Percentiles rank a stretch among this genome's conserved stretches.
Evolutionary conservation across 495 filamentous ascomycete species (phyloP).

Genomic region (Tuber umbilicatum): DNA sequence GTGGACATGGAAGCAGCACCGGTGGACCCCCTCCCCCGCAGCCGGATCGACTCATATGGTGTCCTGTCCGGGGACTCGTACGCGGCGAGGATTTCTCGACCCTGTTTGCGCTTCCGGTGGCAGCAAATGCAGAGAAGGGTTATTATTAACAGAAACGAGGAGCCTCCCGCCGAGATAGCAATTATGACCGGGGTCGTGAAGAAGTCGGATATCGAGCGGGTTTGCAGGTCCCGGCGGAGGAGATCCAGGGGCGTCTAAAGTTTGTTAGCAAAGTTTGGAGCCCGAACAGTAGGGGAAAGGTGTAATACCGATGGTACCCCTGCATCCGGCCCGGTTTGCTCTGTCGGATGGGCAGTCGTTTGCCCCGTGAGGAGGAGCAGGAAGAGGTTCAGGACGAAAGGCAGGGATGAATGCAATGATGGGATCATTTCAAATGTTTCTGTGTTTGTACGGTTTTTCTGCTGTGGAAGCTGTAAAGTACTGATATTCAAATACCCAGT

Average conservation of each 20-base stretch:
- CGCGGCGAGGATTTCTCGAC: slow-evolving; percentile 33
- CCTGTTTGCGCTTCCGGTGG: slow-evolving; percentile 37
- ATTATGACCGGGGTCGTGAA: slow-evolving; percentile 33
- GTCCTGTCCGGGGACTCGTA: slow-evolving; percentile 34
- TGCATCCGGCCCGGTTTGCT: background rate
- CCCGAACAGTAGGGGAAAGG: background rate
- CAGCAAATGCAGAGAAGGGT: slow-evolving; percentile 22
- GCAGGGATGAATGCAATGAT: background rate
- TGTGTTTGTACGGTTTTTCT: background rate
- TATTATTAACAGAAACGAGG: slow-evolving; percentile 20
- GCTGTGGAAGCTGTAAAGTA: background rate
- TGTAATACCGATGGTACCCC: background rate
- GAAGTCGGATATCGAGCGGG: slow-evolving; percentile 8
- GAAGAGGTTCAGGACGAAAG: background rate
- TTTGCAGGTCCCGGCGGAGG: background rate
- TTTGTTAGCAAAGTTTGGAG: background rate
- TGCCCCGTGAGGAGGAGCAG: background rate
- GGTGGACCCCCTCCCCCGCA: slow-evolving; percentile 20
- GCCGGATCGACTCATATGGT: slow-evolving; percentile 30
- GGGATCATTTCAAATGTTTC: background rate
- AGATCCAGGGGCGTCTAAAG: background rate
- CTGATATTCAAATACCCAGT: background rate
- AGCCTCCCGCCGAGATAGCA: slow-evolving; percentile 21
- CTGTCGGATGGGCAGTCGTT: background rate
- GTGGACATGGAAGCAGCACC: background rate